Percentiles rank a stretch among this genome's conserved stretches.
Evolutionary conservation across 1,284 basidiomycete species (phyloP).

Genomic region (Cutaneotrichosporon curvatum): DNA sequence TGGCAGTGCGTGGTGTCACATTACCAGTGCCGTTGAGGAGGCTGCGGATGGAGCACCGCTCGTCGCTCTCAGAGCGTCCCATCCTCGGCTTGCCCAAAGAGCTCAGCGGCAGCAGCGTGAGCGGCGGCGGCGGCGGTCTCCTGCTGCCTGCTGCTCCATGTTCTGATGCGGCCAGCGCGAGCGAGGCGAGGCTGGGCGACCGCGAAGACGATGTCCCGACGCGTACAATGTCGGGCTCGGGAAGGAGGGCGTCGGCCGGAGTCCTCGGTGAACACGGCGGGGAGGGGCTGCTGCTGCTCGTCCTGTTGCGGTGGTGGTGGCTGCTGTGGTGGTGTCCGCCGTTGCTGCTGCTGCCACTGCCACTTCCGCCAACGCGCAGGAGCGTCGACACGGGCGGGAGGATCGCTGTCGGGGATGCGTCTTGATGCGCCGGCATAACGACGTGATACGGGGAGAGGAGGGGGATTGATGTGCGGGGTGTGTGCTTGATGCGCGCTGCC

Average conservation of each 20-base stretch:
- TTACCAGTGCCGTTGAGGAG: conserved; percentile 6
- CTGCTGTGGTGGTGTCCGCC: neutral
- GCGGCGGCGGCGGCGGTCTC: conserved; percentile 1
- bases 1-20: neutral
- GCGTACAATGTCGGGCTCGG: neutral
- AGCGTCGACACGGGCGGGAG: conserved; percentile 1
- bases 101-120: conserved; percentile 1
- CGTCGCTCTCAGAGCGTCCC: conserved; percentile 6
- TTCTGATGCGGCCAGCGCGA: neutral
- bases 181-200: neutral
- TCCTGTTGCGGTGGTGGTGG: neutral
- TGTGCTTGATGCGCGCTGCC: too few relatives aligned
- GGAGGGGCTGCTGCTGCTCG: neutral
- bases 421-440: too few relatives aligned
- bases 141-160: too few relatives aligned
- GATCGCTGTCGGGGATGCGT: neutral
- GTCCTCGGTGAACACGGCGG: conserved; percentile 1
- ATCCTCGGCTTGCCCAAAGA: too few relatives aligned
- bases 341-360: too few relatives aligned
- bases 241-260: neutral
- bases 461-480: too few relatives aligned
- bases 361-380: neutral
- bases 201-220: neutral
- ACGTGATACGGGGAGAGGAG: too few relatives aligned
- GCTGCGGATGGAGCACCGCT: conserved; percentile 9